phyloP scores from a whole-genome alignment of 305 asterid species.

The Fraxinus paxiana region DNA sequence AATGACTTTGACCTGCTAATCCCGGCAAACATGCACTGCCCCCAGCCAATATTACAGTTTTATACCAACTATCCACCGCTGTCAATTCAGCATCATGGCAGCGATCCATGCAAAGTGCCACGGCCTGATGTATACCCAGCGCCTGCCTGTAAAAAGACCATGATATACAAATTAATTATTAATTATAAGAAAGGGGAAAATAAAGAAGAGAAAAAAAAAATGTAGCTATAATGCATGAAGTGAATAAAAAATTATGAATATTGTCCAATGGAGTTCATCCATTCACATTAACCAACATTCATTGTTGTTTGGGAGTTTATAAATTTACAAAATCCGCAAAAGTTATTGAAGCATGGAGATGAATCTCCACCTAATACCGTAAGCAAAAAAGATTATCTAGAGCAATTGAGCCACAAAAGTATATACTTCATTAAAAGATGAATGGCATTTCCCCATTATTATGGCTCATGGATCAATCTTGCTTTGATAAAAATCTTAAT shows the following conservation, averaged over 20 bases:
- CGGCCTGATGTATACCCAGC: conserved; percentile 82
- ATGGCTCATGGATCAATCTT: background rate
- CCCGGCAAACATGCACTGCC: conserved; percentile 98
- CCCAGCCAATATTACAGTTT: conserved; percentile 77
- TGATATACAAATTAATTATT: background rate
- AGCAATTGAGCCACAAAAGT: background rate
- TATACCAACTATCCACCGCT: conserved; percentile 70
- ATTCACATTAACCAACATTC: background rate
- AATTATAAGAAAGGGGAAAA: background rate
- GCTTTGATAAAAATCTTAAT: background rate
- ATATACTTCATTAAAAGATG: background rate
- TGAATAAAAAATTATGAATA: background rate
- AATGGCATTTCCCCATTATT: background rate
- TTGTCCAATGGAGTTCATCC: background rate
- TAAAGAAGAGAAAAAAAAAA: background rate
- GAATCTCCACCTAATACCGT: background rate
- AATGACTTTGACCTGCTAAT: conserved; percentile 63
- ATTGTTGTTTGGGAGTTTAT: background rate
- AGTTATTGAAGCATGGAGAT: background rate
- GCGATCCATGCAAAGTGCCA: conserved; percentile 87
- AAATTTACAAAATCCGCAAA: background rate
- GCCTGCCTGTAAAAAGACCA: conserved; percentile 57
- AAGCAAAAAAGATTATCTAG: background rate
- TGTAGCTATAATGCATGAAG: background rate
- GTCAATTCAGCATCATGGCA: conserved; percentile 78